Conservation (phyloP, 805 yeast genomes). For the Hanseniaspora lachancei region DNA sequence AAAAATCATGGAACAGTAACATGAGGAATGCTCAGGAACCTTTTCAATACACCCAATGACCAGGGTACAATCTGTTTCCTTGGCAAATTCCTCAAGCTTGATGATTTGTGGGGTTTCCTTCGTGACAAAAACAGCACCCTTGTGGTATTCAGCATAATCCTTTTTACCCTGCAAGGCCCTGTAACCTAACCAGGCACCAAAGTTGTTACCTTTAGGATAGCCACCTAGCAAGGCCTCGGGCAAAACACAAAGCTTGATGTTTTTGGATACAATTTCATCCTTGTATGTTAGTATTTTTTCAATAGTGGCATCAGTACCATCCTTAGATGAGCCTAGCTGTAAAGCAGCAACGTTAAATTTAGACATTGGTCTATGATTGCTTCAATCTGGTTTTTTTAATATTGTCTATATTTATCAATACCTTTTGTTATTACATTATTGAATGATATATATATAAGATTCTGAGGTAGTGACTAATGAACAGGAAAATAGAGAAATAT, state of each 20-base stretch:
- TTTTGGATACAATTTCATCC: conserved; percentile 24
- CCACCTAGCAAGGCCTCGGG: conserved; percentile 39
- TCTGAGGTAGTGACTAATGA: no score
- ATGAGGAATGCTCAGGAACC: conserved; percentile 24
- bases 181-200: conserved; percentile 34
- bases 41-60: conserved; percentile 33
- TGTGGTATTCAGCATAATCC: conserved; percentile 28
- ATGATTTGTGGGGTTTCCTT: conserved; percentile 24
- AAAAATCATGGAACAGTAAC: conserved; percentile 32
- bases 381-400: neutral
- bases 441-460: no score
- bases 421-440: no score
- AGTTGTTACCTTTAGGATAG: conserved; percentile 34
- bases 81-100: conserved; percentile 26
- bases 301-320: conserved; percentile 30
- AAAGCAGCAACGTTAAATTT: conserved; percentile 31
- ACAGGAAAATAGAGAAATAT: no score
- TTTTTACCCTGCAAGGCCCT: conserved; percentile 32
- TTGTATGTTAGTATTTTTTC: conserved; percentile 31
- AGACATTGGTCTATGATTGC: conserved; percentile 16
- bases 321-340: conserved; percentile 32
- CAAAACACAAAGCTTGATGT: conserved; percentile 31
- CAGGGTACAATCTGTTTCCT: conserved; percentile 27
- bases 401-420: neutral
- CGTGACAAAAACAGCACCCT: conserved; percentile 26